Evolutionary conservation across 352 stramenopile species (phyloP), one percentile per base, ranked within the genome.

Genomic region (Aphanomyces euteiches): DNA sequence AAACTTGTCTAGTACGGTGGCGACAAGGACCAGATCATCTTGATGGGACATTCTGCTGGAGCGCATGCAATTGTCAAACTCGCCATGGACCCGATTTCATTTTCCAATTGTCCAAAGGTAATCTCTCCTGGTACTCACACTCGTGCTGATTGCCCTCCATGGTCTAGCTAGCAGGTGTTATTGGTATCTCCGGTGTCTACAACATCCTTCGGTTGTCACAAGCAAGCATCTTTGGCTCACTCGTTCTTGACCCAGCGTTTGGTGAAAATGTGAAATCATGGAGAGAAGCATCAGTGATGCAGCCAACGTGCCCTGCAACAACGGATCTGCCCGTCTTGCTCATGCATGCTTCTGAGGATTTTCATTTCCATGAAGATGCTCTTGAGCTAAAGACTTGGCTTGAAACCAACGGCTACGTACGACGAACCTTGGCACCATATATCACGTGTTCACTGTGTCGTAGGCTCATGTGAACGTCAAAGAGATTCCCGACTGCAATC

Each of bases 121-220:
- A 21, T 19, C 28, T 28, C 28, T 28, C 28, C 28, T 28, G 28
- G 28, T 28, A 28, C 28, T 74, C 19, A 80, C 80, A 5, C 56
- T 89, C 37, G 56, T 81, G 7, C 54, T 78, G 12, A 56, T 69
- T 10, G 71, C 82, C 19, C 67, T 66, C n/a, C 59, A 56, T 12
- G 79, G n/a, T n/a, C n/a, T n/a, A 83, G 21, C 76, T 93, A 19
- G 78, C 75, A 38, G 81, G 79, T 21, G 77, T 83, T 5, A 78
- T 95, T 8, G 85, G 87, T 10, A 88, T 95, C 56, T 92, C 85
- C 1, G 87, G 87, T 2, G 87, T 93, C 4, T 95, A 95, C 74
- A 93, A 95, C 67, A 84, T 95, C 58, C 84, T 93, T 19, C 83
- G 84, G 0, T 76, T 93, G 19, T 85, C 87, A 4, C 92, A 93